A percentile compares a stretch with the other conserved stretches of the same genome.
Conservation (phyloP, 495 filamentous ascomycete species). For the Aspergillus cristatus region DNA sequence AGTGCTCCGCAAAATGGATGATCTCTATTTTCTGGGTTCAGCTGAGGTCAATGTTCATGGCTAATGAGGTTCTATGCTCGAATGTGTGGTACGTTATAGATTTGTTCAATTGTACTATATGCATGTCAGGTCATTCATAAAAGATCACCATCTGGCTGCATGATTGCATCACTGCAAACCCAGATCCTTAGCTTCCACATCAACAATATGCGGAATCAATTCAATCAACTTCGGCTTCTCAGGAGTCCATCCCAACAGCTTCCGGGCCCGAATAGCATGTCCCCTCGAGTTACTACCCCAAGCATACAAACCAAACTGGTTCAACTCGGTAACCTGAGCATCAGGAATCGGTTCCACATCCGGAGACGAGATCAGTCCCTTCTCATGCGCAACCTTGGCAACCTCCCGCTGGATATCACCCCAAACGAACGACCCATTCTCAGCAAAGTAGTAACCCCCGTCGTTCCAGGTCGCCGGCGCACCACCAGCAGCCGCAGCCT, state of each 20-base stretch:
- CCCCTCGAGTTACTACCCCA: slow-evolving; percentile 61
- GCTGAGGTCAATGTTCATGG: too few species aligned
- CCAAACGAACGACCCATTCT: slow-evolving; percentile 65
- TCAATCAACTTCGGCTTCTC: slow-evolving; percentile 45
- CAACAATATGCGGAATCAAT: slow-evolving; percentile 45
- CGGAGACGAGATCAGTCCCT: slow-evolving; percentile 52
- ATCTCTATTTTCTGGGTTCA: too few species aligned
- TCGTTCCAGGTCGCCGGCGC: slow-evolving; percentile 61
- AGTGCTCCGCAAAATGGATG: too few species aligned
- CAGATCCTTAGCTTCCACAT: slow-evolving; percentile 48
- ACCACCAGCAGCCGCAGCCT: slow-evolving; percentile 51
- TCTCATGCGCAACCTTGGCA: slow-evolving; percentile 50
- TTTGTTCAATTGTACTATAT: too few species aligned
- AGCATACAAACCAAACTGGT: slow-evolving; percentile 25
- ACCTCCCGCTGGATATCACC: slow-evolving; percentile 53
- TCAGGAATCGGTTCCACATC: slow-evolving; percentile 34
- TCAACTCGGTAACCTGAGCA: slow-evolving; percentile 22
- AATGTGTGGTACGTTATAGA: too few species aligned
- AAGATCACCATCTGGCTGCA: too few species aligned
- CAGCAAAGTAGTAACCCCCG: slow-evolving; percentile 66
- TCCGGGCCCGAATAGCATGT: slow-evolving; percentile 49
- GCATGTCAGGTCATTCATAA: too few species aligned
- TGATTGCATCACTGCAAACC: slow-evolving; percentile 29
- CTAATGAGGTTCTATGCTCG: too few species aligned
- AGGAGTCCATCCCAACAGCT: slow-evolving; percentile 58